A percentile compares a stretch with the other conserved stretches of the same genome.
Evolutionary conservation across 2,329 filamentous ascomycete species (phyloP).

Genomic region (Fusarium miscanthi): DNA sequence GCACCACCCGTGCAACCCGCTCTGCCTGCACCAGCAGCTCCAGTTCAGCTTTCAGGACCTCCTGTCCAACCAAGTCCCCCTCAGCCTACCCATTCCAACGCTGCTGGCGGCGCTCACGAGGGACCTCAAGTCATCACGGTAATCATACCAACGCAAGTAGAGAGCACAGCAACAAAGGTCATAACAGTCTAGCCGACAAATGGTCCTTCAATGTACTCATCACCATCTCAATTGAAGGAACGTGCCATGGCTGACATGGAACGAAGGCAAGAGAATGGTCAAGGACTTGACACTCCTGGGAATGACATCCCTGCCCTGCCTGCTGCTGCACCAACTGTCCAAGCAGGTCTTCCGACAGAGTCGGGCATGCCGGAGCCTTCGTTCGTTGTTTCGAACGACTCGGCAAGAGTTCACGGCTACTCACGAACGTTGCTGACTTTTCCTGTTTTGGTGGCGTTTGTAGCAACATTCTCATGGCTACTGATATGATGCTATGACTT

Average conservation of each 20-base stretch:
- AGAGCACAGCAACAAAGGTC: conserved; percentile 32
- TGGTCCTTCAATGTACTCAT: conserved; percentile 13
- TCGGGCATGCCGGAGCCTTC: neutral
- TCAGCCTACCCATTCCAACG: neutral
- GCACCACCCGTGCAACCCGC: neutral
- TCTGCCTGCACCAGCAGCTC: neutral
- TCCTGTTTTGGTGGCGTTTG: neutral
- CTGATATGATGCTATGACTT: neutral
- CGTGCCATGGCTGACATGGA: neutral
- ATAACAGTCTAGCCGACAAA: conserved; percentile 30
- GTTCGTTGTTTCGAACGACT: conserved; percentile 1
- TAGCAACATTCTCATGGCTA: neutral
- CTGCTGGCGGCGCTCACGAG: neutral
- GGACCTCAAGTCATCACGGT: conserved; percentile 40
- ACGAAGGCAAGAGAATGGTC: neutral
- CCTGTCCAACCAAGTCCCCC: neutral
- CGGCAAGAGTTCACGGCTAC: neutral
- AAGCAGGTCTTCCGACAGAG: neutral
- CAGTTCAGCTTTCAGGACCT: neutral
- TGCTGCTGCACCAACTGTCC: neutral
- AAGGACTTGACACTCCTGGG: neutral
- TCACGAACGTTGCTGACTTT: neutral
- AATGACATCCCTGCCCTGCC: neutral
- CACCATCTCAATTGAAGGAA: neutral
- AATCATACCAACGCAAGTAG: conserved; percentile 36